Base-by-base conservation (phyloP, 2,329 filamentous ascomycete species). In the Aspergillus ochraceoroseus region DNA sequence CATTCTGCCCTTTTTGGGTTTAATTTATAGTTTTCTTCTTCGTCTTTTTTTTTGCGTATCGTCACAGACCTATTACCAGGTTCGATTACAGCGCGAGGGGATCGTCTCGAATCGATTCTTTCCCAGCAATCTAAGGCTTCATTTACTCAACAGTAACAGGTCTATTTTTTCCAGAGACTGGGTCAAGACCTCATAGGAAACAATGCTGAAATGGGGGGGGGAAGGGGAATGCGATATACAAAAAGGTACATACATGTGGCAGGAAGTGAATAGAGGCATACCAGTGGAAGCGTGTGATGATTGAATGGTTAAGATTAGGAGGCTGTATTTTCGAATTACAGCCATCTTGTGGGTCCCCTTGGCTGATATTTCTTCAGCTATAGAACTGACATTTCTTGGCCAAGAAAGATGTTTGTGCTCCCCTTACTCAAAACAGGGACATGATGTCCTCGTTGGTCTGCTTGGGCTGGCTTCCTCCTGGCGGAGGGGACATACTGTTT, bases 361-460 rank as follows among this genome's bases (percentile, higher is more conserved):
- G 14, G n/a, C 22, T 25, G 25, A 14, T 36, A 17, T 25, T 29
- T 42, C 11, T 25, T n/a, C 29, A 13, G 40, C 22, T 20, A 30
- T 15, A 22, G 15, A 14, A 30, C 27, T 30, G 23, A 34, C 26
- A 15, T 25, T 12, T 22, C 27, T 31, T 38, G n/a, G 27, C 18
- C 25, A 11, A 25, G 9, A 30, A 30, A 27, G 38, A 37, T 36
- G 30, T 14, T 22, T 25, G 22, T 15, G 5, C 43, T 36, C 32
- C 20, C 15, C 14, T 19, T 18, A 18, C 18, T 43, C 67, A 77
- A 55, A 79, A 76, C 54, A 78, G 58, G 38, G 74, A 74, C 45
- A 79, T 50, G 29, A 77, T 65, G 54, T 79, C 74, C 48, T 77
- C 72, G 43, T 76, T 77, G 39, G 64, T 71, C 63, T 73, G 74